Percentiles rank a stretch among this genome's conserved stretches.
Conservation (phyloP, 2,329 filamentous ascomycete genomes). For the Pseudocercospora eumusae region DNA sequence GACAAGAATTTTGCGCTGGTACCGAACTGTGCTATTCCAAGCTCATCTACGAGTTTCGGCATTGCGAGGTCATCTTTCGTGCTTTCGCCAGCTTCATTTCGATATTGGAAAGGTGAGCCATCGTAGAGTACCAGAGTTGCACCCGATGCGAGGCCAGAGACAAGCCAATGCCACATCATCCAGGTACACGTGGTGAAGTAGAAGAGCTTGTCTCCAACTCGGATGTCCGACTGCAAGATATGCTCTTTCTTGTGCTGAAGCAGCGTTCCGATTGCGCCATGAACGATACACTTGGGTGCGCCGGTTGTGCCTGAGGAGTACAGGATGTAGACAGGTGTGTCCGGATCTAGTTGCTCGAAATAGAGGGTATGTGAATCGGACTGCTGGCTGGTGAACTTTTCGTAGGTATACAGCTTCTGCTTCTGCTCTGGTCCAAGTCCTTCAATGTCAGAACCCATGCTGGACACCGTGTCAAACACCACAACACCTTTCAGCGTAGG, state of each 20-base stretch:
- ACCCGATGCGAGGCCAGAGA: constrained; percentile 80
- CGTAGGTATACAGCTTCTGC: constrained; percentile 29
- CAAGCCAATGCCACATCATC: constrained; percentile 99
- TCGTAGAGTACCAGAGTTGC: constrained; percentile 86
- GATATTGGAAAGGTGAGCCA: constrained; percentile 76
- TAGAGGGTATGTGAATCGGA: constrained; percentile 25
- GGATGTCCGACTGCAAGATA: constrained; percentile 79
- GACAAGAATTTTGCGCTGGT: constrained; percentile 93
- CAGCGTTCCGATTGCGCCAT: constrained; percentile 84
- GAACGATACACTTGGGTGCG: constrained; percentile 88
- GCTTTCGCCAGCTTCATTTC: constrained; percentile 48
- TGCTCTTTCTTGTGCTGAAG: constrained; percentile 98
- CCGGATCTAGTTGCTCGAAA: constrained; percentile 78
- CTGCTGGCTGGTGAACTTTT: constrained; percentile 45
- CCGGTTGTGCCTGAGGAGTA: constrained; percentile 92
- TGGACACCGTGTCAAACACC: constrained; percentile 66
- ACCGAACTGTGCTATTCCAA: constrained; percentile 87
- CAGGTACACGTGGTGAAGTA: constrained; percentile 95
- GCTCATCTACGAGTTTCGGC: constrained; percentile 75
- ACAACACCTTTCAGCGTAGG: constrained; percentile 69
- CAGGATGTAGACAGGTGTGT: constrained; percentile 89
- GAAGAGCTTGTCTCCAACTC: constrained; percentile 71
- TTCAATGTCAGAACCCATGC: constrained; percentile 43
- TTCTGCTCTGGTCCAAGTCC: constrained; percentile 19
- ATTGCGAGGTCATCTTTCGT: constrained; percentile 75